phyloP scores from a whole-genome alignment of 768 basidiomycete genomes.

The Pholiota conissans region DNA sequence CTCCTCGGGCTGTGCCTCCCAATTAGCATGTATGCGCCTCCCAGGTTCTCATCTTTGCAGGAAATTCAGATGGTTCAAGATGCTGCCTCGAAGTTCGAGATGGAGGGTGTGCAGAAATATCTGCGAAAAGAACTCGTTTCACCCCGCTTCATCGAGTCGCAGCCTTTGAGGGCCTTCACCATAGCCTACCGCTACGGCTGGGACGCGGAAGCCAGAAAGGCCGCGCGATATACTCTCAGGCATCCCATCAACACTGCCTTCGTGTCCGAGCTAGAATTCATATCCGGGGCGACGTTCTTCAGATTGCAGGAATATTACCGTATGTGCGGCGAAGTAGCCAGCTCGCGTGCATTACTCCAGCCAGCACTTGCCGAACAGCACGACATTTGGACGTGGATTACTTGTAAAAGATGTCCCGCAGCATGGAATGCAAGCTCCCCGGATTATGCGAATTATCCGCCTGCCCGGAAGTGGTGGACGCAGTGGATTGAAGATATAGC shows the following conservation, averaged over 20 bases:
- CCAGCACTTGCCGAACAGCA: conserved; percentile 26
- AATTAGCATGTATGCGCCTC: conserved; percentile 32
- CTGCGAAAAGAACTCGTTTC: conserved; percentile 28
- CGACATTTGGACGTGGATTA: conserved; percentile 34
- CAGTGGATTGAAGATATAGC: conserved; percentile 32
- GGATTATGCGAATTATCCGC: conserved; percentile 15
- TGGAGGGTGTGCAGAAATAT: conserved; percentile 41
- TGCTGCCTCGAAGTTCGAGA: conserved; percentile 51
- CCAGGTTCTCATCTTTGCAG: conserved; percentile 35
- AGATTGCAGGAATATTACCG: conserved; percentile 43
- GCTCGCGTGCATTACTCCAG: conserved; percentile 25
- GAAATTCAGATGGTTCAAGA: conserved; percentile 42
- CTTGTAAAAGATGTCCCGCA: conserved; percentile 26
- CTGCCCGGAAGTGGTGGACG: conserved; percentile 31
- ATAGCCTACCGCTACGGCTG: conserved; percentile 41
- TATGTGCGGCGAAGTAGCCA: conserved; percentile 35
- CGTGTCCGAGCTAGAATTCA: conserved; percentile 38
- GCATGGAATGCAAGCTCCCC: conserved; percentile 12
- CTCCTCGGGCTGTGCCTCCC: conserved; percentile 52
- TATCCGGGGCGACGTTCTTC: conserved; percentile 39
- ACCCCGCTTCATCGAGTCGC: conserved; percentile 34
- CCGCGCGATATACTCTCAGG: conserved; percentile 34
- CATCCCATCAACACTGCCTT: conserved; percentile 26
- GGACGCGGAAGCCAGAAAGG: conserved; percentile 30
- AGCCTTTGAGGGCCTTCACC: conserved; percentile 42